phyloP scores from a whole-genome alignment of 768 basidiomycete species.

The Leccinum subtestaceum region DNA sequence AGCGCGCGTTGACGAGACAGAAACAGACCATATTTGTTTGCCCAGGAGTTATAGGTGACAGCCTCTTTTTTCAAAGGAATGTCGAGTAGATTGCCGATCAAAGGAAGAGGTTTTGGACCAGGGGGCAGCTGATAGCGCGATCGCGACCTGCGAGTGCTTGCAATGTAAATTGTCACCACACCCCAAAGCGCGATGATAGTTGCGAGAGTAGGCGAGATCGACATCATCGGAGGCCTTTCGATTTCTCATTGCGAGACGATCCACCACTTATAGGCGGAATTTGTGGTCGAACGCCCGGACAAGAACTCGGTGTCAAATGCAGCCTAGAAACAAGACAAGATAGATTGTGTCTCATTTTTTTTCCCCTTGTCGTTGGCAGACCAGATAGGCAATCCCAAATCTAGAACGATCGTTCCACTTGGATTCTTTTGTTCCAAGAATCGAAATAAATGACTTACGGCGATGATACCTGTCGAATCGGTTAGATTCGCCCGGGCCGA shows the following conservation, averaged over 20 bases:
- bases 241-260: slow-evolving; percentile 3
- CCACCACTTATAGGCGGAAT: slow-evolving; percentile 14
- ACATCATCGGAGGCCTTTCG: slow-evolving; percentile 16
- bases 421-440: slow-evolving; percentile 1
- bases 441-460: neutral
- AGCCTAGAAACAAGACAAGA: slow-evolving; percentile 4
- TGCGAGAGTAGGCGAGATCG: slow-evolving; percentile 11
- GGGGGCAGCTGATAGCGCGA: slow-evolving; percentile 44
- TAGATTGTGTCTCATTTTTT: slow-evolving; percentile 12
- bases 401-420: neutral
- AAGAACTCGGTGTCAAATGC: neutral
- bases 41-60: slow-evolving; percentile 42
- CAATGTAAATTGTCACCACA: slow-evolving; percentile 18
- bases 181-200: slow-evolving; percentile 24
- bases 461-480: neutral
- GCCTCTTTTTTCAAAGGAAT: slow-evolving; percentile 39
- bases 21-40: slow-evolving; percentile 35
- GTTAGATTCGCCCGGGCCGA: neutral
- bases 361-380: slow-evolving; percentile 8
- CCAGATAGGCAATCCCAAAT: neutral
- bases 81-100: slow-evolving; percentile 53
- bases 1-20: neutral
- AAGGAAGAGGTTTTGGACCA: slow-evolving; percentile 50
- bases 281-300: slow-evolving; percentile 1
- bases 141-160: slow-evolving; percentile 11